Evolutionary conservation across 1,139 yeast species (phyloP).

Genomic region (Wickerhamiella pararugosa): DNA sequence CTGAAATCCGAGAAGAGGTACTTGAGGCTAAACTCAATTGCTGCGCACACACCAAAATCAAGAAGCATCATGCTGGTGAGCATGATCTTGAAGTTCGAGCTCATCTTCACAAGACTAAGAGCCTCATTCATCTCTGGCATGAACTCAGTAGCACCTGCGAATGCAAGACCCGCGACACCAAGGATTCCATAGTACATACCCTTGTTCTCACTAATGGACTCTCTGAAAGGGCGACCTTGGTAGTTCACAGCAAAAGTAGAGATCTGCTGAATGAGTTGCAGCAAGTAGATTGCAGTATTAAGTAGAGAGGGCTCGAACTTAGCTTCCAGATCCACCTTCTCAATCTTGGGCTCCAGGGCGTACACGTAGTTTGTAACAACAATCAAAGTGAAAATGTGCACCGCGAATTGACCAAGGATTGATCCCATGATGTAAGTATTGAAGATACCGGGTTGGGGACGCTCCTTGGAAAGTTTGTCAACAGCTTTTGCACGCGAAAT

Average conservation of each 20-base stretch:
- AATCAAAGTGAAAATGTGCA: conserved; percentile 70
- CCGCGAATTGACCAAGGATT: conserved; percentile 87
- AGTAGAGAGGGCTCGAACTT: conserved; percentile 75
- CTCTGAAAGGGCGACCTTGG: conserved; percentile 95
- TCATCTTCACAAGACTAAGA: conserved; percentile 85
- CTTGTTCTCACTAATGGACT: conserved; percentile 74
- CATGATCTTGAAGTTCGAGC: conserved; percentile 53
- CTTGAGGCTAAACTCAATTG: conserved; percentile 68
- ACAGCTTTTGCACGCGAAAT: conserved; percentile 89
- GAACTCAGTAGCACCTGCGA: conserved; percentile 88
- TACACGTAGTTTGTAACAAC: conserved; percentile 76
- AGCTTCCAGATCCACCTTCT: conserved; percentile 81
- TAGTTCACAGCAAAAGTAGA: conserved; percentile 96
- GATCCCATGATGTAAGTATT: conserved; percentile 95
- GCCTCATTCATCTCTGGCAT: conserved; percentile 88
- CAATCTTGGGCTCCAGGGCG: conserved; percentile 69
- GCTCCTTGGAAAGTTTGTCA: conserved; percentile 75
- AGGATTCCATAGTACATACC: conserved; percentile 95
- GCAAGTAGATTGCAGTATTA: conserved; percentile 89
- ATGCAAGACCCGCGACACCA: conserved; percentile 79
- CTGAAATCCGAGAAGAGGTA: conserved; percentile 77
- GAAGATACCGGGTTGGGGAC: conserved; percentile 97
- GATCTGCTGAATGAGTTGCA: conserved; percentile 91
- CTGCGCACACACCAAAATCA: conserved; percentile 68
- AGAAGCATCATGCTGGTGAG: conserved; percentile 57